These are phyloP conservation scores for Paspalum notatum DNA, from an alignment of 176 grass and related monocot species.

Conservation along the genomic window DNA sequence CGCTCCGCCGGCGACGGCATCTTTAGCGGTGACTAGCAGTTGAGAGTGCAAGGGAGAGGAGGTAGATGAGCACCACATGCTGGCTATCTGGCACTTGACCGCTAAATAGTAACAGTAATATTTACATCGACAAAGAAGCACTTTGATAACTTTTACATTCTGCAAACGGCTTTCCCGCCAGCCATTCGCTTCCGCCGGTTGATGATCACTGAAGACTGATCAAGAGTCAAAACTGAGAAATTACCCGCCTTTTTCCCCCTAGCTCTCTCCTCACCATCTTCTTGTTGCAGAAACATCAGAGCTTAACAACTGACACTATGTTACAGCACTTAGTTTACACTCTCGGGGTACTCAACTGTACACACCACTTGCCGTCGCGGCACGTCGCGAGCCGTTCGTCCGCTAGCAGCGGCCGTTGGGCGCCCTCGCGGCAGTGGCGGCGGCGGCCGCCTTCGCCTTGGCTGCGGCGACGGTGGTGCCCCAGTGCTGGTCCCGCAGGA, in stretches of 20 bases:
- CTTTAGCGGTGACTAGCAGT: too few species aligned
- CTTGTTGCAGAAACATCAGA: not conserved
- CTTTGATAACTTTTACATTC: not conserved
- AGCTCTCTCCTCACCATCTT: not conserved
- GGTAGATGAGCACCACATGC: too few species aligned
- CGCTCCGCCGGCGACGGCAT: too few species aligned
- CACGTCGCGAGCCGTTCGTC: not conserved
- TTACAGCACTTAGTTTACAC: slow-evolving; percentile 27
- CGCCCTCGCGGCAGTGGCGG: too few species aligned
- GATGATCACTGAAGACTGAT: not conserved
- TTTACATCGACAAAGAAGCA: not conserved
- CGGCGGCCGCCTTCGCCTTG: not conserved
- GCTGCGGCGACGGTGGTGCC: not conserved
- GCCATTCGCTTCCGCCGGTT: not conserved
- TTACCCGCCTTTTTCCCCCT: not conserved
- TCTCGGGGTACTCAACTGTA: not conserved
- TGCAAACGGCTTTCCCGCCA: not conserved
- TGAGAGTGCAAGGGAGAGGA: too few species aligned
- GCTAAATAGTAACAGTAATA: not conserved
- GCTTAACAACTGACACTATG: slow-evolving; percentile 7
- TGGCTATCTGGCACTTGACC: too few species aligned
- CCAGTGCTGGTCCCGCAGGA: slow-evolving; percentile 62
- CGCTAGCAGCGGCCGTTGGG: not conserved
- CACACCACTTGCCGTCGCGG: not conserved
- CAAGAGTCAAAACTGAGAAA: slow-evolving; percentile 23